Conservation (phyloP, 257 asterid species). For the Jacaranda copaia region DNA sequence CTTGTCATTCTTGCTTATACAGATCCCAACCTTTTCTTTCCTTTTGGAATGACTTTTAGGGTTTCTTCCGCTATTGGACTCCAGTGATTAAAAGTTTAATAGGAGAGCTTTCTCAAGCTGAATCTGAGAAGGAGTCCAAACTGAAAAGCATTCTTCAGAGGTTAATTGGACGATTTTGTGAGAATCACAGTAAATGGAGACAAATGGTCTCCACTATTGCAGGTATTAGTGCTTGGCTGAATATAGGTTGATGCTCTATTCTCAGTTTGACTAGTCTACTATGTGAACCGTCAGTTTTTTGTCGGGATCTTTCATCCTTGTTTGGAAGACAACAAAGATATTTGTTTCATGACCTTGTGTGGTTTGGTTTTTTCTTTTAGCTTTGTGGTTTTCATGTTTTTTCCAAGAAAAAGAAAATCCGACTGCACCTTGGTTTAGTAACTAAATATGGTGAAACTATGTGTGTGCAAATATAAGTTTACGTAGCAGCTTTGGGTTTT, state of each 20-base stretch:
- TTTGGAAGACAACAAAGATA: constrained; percentile 19
- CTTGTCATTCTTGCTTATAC: constrained; percentile 15
- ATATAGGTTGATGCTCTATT: constrained; percentile 26
- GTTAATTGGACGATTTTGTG: constrained; percentile 75
- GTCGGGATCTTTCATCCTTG: constrained; percentile 13
- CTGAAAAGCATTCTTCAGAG: constrained; percentile 89
- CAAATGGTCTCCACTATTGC: constrained; percentile 75
- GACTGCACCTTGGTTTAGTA: not conserved
- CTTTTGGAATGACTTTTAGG: constrained; percentile 54
- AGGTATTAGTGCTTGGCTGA: constrained; percentile 59
- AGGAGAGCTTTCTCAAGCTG: constrained; percentile 85
- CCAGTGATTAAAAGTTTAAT: constrained; percentile 67
- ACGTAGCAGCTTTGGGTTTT: not conserved
- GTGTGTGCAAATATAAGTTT: constrained; percentile 1
- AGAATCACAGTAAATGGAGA: constrained; percentile 84
- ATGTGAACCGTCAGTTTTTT: constrained; percentile 19
- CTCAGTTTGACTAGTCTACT: constrained; percentile 19
- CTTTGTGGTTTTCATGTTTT: constrained; percentile 15
- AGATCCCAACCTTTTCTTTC: constrained; percentile 20
- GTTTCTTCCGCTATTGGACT: constrained; percentile 89
- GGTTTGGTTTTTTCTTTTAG: constrained; percentile 8
- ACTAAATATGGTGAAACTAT: not conserved
- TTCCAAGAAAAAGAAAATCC: not conserved
- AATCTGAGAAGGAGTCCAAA: constrained; percentile 84
- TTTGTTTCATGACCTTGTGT: constrained; percentile 25